Conservation (phyloP, 768 basidiomycete species). For the Collybia sordida region DNA sequence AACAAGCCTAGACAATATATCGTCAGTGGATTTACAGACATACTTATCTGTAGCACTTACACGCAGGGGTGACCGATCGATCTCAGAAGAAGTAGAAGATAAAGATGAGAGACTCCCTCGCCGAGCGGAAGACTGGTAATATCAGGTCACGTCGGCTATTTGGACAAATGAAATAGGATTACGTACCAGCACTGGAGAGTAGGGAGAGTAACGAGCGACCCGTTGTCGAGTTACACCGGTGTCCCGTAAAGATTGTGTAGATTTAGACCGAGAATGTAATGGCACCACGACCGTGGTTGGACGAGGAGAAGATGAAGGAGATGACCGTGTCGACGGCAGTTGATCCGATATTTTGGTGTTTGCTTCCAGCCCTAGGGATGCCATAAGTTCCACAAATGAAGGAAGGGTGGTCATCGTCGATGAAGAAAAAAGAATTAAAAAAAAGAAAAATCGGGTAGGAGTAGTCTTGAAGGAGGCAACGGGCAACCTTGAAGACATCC, state of each 20-base stretch:
- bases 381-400: conserved; percentile 88
- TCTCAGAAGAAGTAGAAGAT: conserved; percentile 37
- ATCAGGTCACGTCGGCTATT: no score
- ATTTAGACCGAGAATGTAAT: conserved; percentile 40
- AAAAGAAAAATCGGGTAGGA: conserved; percentile 27
- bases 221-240: conserved; percentile 32
- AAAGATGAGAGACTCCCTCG: conserved; percentile 49
- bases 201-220: conserved; percentile 48
- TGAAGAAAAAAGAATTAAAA: conserved; percentile 29
- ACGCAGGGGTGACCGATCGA: conserved; percentile 35
- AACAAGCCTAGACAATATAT: conserved; percentile 28
- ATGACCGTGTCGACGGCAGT: conserved; percentile 44
- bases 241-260: conserved; percentile 45
- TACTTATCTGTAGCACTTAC: conserved; percentile 19
- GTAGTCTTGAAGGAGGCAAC: conserved; percentile 21
- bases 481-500: conserved; percentile 33
- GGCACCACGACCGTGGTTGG: conserved; percentile 28
- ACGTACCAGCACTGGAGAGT: conserved; percentile 42
- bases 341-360: conserved; percentile 25
- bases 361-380: conserved; percentile 70
- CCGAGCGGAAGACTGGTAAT: conserved; percentile 35
- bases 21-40: not conserved
- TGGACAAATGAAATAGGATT: not conserved
- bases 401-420: conserved; percentile 69
- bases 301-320: conserved; percentile 39